These are phyloP conservation scores for Tephrocybe rancida DNA, from an alignment of 768 basidiomycete genomes.

Conservation along the genomic window DNA sequence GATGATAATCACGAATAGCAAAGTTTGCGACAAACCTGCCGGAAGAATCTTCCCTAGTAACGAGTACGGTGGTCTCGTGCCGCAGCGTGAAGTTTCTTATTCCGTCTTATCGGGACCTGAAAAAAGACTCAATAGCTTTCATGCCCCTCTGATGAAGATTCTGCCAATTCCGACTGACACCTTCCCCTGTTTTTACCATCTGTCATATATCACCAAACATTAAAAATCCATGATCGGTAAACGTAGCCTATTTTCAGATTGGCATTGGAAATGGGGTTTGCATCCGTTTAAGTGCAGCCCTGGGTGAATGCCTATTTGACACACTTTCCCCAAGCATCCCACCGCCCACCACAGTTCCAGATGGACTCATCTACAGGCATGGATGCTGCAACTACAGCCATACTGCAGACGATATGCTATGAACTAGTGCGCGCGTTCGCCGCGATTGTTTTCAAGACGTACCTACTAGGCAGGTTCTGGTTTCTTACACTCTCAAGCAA, in stretches of 20 bases:
- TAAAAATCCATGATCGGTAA: background rate
- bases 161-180: too few species aligned
- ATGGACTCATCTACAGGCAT: background rate
- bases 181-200: background rate
- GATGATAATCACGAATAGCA: too few species aligned
- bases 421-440: constrained; percentile 3
- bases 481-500: background rate
- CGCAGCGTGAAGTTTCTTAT: too few species aligned
- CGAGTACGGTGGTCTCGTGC: too few species aligned
- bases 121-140: too few species aligned
- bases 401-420: background rate
- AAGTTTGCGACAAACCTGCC: too few species aligned
- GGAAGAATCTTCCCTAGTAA: too few species aligned
- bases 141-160: too few species aligned
- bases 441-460: constrained; percentile 1
- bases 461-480: background rate
- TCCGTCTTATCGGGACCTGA: too few species aligned
- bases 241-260: background rate
- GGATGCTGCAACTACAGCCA: background rate
- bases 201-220: background rate
- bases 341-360: background rate
- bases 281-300: background rate
- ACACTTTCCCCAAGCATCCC: background rate
- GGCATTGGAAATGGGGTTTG: background rate
- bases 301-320: background rate